phyloP scores from a whole-genome alignment of 2,329 filamentous ascomycete genomes.

The Botrytis fabae region DNA sequence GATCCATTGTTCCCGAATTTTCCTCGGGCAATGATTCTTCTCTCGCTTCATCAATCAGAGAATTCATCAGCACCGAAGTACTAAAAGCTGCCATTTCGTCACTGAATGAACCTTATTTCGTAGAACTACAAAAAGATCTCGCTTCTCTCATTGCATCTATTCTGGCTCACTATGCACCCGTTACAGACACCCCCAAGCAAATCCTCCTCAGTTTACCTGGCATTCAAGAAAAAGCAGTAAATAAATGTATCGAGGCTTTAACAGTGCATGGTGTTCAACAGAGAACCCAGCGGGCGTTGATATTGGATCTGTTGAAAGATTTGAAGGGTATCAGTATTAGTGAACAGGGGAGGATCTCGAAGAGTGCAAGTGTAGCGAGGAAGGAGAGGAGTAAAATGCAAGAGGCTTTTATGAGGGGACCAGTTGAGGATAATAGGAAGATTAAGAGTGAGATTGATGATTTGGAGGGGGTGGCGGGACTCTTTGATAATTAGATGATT shows the following conservation, averaged over 20 bases:
- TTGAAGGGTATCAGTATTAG: slow-evolving; percentile 89
- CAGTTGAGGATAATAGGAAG: slow-evolving; percentile 26
- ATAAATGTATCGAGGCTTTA: slow-evolving; percentile 61
- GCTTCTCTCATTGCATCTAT: slow-evolving; percentile 86
- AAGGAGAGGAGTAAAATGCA: slow-evolving; percentile 59
- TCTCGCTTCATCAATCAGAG: slow-evolving; percentile 66
- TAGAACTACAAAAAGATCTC: slow-evolving; percentile 91
- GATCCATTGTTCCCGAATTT: slow-evolving; percentile 82
- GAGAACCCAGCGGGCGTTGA: slow-evolving; percentile 76
- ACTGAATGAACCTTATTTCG: slow-evolving; percentile 93
- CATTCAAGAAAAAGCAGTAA: slow-evolving; percentile 68
- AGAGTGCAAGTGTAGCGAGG: slow-evolving; percentile 50
- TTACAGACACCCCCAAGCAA: slow-evolving; percentile 68
- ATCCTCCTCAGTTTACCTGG: slow-evolving; percentile 80
- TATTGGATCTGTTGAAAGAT: slow-evolving; percentile 82
- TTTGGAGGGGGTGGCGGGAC: slow-evolving; percentile 39
- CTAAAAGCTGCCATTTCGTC: slow-evolving; percentile 87
- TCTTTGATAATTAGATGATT: slow-evolving; percentile 32
- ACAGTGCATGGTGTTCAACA: slow-evolving; percentile 59
- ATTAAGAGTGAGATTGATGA: slow-evolving; percentile 18
- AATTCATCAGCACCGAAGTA: slow-evolving; percentile 87
- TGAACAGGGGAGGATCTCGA: slow-evolving; percentile 82
- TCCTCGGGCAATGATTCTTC: slow-evolving; percentile 49
- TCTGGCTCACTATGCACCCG: slow-evolving; percentile 70
- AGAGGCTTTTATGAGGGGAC: slow-evolving; percentile 62